Evolutionary conservation across 306 rosid genomes (phyloP).

Genomic region (Castanopsis chinensis): DNA sequence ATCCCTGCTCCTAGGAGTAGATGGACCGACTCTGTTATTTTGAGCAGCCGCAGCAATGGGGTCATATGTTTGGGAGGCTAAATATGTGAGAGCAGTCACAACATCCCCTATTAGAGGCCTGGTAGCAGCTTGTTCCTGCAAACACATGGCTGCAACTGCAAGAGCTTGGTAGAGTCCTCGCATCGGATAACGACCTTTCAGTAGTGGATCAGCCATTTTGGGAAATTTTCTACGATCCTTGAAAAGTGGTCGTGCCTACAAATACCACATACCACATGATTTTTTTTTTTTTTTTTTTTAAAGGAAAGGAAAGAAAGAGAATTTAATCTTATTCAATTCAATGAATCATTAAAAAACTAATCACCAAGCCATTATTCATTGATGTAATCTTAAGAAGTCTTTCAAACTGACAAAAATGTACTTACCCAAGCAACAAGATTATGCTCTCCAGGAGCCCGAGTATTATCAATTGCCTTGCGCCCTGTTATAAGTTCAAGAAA

Average conservation of each 20-base stretch:
- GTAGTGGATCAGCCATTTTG: conserved; percentile 76
- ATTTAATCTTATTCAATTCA: conserved; percentile 11
- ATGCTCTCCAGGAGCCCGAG: conserved; percentile 52
- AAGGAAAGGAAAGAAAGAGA: conserved; percentile 5
- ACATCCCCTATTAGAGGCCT: conserved; percentile 85
- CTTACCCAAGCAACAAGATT: conserved; percentile 88
- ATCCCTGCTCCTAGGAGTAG: conserved; percentile 78
- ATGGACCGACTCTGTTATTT: conserved; percentile 63
- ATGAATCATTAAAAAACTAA: neutral
- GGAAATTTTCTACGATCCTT: conserved; percentile 63
- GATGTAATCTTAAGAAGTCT: neutral
- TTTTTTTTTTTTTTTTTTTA: too few species aligned
- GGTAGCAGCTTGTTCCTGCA: conserved; percentile 67
- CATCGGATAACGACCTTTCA: conserved; percentile 63
- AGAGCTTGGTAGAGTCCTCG: conserved; percentile 76
- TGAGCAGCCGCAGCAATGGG: conserved; percentile 54
- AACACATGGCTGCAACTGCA: conserved; percentile 89
- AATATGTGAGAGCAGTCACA: conserved; percentile 67
- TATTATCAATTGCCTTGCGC: conserved; percentile 68
- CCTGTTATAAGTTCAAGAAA: conserved; percentile 83
- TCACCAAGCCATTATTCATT: neutral
- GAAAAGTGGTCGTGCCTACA: conserved; percentile 73
- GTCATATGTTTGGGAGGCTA: conserved; percentile 87
- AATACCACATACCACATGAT: neutral
- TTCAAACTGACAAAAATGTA: neutral